Evolutionary conservation across 306 rosid species (phyloP).

Genomic region (Argentina anserina): DNA sequence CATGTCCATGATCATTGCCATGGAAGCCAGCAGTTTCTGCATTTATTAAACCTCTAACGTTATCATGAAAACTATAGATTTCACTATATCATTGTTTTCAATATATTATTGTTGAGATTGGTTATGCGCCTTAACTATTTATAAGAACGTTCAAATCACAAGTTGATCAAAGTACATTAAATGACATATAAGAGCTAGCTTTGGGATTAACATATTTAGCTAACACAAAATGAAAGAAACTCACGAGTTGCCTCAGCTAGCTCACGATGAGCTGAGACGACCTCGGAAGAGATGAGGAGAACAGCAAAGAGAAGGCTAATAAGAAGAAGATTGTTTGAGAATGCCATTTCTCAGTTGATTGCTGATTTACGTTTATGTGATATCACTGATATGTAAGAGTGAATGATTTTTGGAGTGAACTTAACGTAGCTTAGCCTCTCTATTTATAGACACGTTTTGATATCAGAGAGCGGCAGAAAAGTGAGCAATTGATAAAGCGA

Average conservation of each 20-base stretch:
- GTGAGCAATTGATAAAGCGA: not conserved
- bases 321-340: slow-evolving; percentile 4
- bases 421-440: not conserved
- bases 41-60: not conserved
- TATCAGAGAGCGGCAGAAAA: not conserved
- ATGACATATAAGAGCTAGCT: not conserved
- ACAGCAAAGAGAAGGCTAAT: not conserved
- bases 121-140: not conserved
- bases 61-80: not conserved
- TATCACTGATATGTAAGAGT: not conserved
- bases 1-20: slow-evolving; percentile 2
- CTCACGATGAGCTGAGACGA: not conserved
- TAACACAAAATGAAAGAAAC: not conserved
- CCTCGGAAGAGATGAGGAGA: not conserved
- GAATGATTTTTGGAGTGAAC: not conserved
- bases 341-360: not conserved
- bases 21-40: not conserved
- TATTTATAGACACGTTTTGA: not conserved
- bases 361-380: not conserved
- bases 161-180: no score
- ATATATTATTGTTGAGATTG: not conserved
- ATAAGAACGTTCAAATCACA: no score
- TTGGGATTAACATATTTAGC: not conserved
- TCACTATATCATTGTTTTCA: not conserved
- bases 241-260: not conserved